Conservation (phyloP, 306 rosid species). For the Cotoneaster glaucophyllus region DNA sequence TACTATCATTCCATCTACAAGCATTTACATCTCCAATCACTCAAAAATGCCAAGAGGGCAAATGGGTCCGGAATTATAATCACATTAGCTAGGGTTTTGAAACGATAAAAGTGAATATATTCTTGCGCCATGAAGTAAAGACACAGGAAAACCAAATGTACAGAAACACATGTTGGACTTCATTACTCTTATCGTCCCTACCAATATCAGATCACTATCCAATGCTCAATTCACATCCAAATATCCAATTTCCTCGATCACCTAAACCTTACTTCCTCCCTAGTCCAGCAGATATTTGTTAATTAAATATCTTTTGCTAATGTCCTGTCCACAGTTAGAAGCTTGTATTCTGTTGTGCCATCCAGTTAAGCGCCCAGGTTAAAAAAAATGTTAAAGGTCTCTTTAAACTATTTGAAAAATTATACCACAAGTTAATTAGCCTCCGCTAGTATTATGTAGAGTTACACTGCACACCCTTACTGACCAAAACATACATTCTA, state of each 20-base stretch:
- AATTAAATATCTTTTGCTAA: background rate
- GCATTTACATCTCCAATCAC: no score
- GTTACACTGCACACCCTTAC: background rate
- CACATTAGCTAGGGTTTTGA: no score
- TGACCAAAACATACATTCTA: slow-evolving; percentile 4
- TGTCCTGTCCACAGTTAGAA: slow-evolving; percentile 29
- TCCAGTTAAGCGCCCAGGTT: slow-evolving; percentile 14
- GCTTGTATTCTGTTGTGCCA: slow-evolving; percentile 33
- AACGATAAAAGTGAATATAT: no score
- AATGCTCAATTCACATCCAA: background rate
- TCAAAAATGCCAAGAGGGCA: no score
- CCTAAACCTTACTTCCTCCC: background rate
- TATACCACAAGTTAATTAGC: background rate
- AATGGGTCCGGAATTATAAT: no score
- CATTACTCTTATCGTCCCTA: no score
- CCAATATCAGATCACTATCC: slow-evolving; percentile 2
- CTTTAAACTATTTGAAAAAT: background rate
- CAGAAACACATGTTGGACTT: no score
- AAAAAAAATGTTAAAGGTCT: background rate
- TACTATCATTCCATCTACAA: no score
- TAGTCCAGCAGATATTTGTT: slow-evolving; percentile 9
- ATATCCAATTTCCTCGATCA: background rate
- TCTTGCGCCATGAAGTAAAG: no score
- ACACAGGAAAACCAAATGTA: no score
- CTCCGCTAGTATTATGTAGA: background rate